A percentile compares a stretch with the other conserved stretches of the same genome.
Evolutionary conservation across 2,329 filamentous ascomycete genomes (phyloP).

Genomic region (Fusarium tupiense): DNA sequence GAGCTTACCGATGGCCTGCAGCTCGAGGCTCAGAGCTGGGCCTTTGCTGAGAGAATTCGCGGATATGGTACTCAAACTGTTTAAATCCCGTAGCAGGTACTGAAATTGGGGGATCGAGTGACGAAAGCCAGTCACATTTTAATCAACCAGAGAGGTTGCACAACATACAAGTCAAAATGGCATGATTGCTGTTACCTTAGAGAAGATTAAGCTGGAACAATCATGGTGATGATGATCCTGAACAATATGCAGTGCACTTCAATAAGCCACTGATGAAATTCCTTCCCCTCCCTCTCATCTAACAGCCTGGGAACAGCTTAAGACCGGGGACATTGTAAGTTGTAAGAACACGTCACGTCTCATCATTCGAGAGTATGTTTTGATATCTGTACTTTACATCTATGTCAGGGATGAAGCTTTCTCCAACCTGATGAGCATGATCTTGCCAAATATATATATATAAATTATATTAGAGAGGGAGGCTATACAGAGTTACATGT

Average conservation of each 20-base stretch:
- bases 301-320: not conserved
- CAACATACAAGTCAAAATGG: constrained; percentile 8
- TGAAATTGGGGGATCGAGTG: constrained; percentile 6
- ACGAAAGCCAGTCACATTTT: constrained; percentile 1
- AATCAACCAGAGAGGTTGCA: constrained; percentile 15
- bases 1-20: constrained; percentile 85
- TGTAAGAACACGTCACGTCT: constrained; percentile 12
- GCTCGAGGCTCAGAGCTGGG: constrained; percentile 97
- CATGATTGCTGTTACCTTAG: constrained; percentile 2
- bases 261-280: not conserved
- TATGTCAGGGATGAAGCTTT: not conserved
- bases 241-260: not conserved
- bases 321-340: not conserved
- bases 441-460: not conserved
- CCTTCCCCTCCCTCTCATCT: not conserved
- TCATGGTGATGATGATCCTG: constrained; percentile 3
- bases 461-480: no score
- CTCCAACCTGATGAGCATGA: not conserved
- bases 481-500: not conserved
- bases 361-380: not conserved
- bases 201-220: constrained; percentile 2
- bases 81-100: constrained; percentile 45
- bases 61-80: constrained; percentile 91
- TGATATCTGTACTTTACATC: not conserved
- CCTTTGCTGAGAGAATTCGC: constrained; percentile 92